Base-by-base conservation (phyloP, 2,329 filamentous ascomycete species). In the Ophiostoma triangulosporum region DNA sequence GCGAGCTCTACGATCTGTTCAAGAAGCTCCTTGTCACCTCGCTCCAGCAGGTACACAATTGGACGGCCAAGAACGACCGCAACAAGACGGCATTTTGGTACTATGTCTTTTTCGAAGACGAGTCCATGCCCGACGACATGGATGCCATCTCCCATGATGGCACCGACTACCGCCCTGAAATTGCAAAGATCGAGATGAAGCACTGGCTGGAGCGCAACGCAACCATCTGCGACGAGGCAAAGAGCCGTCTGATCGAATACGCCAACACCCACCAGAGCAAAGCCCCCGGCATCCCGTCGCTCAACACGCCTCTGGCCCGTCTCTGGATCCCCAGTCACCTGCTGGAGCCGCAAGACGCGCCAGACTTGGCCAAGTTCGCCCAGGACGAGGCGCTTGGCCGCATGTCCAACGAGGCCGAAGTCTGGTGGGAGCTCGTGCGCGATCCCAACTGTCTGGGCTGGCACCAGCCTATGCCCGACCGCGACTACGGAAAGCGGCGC, bases 71-170 rank as follows among this genome's bases (percentile, higher is more conserved):
- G 57, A 81, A 84, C 60, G 80, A 84, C 61, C 70, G 81, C 33
- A 83, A 83, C 64, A 84, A 84, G 63, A 84, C 83, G 78, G 73
- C 76, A 0, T 84, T 84, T 56, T 84, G 81, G 80, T 78, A 77
- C 54, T 77, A 80, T 52, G 77, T 83, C 27, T 66, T 84, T 7
- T 83, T 83, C 53, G 80, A 84, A 52, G 78, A 75, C 38, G 69
- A 79, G 29, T 68, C 66, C 3, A 65, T 70, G 29, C 70, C 70
- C 8, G 70, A 71, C 46, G 70, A 73, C 2, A 73, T 78, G 35
- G 77, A 81, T 54, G 67, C 67, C 2, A 66, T 75, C n/a, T 67
- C 70, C 29, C 66, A 70, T 35, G 74, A 80, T 52, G 70, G 72
- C 45, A 71, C 72, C 11, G 74, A 74, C 7, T 76, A 81, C 56